phyloP scores from a whole-genome alignment of 176 grass and related monocot genomes.

The Cenchrus americanus region DNA sequence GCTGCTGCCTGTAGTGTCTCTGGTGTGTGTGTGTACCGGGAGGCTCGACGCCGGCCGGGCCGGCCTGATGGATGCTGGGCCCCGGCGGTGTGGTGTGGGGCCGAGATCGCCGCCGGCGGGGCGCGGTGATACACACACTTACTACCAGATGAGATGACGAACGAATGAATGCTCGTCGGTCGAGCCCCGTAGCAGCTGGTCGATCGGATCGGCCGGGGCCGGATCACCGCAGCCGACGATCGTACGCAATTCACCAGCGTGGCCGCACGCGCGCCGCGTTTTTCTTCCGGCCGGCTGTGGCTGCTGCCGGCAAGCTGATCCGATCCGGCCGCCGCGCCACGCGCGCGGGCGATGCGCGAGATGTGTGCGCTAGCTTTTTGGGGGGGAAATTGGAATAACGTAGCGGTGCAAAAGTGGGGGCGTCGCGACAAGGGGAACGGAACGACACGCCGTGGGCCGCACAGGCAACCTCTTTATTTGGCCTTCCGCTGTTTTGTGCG shows the following conservation, averaged over 20 bases:
- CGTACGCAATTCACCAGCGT: background rate
- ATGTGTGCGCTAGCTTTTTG: background rate
- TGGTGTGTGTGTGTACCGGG: no score
- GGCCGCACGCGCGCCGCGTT: background rate
- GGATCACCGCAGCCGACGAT: no score
- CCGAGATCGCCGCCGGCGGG: no score
- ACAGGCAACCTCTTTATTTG: no score
- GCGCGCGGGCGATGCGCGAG: background rate
- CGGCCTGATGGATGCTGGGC: no score
- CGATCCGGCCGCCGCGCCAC: background rate
- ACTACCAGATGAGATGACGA: background rate
- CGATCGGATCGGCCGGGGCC: no score
- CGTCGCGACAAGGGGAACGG: conserved; percentile 47
- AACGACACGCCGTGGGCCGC: background rate
- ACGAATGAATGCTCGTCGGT: background rate
- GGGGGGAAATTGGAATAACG: background rate
- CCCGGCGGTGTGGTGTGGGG: no score
- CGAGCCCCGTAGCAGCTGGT: background rate
- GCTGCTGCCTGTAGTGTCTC: background rate
- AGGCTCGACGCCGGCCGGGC: background rate
- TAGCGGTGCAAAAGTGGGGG: conserved; percentile 12
- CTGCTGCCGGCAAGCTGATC: background rate
- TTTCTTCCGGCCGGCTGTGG: no score
- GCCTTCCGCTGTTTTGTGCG: conserved; percentile 3
- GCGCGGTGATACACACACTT: no score